Percentiles rank a stretch among this genome's conserved stretches.
Evolutionary conservation across 139 green algal species (phyloP).

Genomic region (Chlamydomonas incerta): DNA sequence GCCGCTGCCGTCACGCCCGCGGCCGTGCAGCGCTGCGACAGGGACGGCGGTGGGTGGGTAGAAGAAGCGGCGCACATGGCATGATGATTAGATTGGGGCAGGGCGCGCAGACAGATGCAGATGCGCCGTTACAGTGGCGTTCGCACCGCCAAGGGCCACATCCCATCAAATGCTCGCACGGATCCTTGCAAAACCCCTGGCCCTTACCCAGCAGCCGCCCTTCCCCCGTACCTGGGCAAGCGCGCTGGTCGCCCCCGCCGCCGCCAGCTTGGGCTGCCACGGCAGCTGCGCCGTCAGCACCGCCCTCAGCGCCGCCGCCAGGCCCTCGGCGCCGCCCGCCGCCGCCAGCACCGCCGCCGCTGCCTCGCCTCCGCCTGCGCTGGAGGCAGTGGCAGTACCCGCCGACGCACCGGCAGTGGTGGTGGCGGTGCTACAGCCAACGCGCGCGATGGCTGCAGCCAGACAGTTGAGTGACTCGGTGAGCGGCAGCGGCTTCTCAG

Average conservation of each 20-base stretch:
- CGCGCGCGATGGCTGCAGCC: conserved; percentile 3
- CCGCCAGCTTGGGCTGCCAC: conserved; percentile 25
- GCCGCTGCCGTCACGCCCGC: neutral
- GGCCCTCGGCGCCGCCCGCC: neutral
- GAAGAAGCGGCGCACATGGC: neutral
- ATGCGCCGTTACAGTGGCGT: no score
- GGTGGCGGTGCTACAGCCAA: neutral
- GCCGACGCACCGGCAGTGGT: neutral
- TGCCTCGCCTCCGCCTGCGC: neutral
- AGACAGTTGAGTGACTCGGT: conserved; percentile 33
- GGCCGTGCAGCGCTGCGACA: neutral
- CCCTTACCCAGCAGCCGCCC: neutral
- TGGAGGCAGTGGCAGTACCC: no score
- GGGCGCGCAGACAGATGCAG: neutral
- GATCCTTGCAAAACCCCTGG: no score
- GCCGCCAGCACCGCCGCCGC: neutral
- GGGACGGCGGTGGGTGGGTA: neutral
- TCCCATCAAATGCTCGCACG: no score
- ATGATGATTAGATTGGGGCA: neutral
- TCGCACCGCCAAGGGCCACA: no score
- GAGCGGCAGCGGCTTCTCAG: conserved; percentile 23
- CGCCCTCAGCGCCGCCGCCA: neutral
- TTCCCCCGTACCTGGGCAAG: conserved; percentile 3
- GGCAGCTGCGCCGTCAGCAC: neutral
- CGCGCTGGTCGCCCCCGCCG: neutral